Conservation (phyloP, 495 filamentous ascomycete species). For the Penicillium pulvis region DNA sequence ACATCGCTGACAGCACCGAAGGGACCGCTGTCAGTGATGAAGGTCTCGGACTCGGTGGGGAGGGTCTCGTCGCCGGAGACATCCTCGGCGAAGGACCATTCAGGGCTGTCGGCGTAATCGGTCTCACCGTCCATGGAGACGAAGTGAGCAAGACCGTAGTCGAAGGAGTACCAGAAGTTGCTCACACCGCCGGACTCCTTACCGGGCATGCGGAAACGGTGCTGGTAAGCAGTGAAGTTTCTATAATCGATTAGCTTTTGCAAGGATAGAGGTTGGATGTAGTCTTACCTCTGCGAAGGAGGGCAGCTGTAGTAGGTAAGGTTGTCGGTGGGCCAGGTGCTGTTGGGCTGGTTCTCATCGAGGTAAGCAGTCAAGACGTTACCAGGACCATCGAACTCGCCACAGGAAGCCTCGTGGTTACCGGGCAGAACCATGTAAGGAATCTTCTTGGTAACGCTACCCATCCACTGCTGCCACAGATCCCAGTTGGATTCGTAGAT, state of each 20-base stretch:
- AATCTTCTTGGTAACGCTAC: constrained; percentile 39
- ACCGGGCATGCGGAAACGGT: constrained; percentile 54
- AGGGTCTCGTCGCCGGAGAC: constrained; percentile 38
- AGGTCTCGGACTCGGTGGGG: constrained; percentile 46
- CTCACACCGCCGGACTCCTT: constrained; percentile 47
- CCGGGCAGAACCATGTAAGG: constrained; percentile 52
- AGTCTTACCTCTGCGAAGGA: constrained; percentile 47
- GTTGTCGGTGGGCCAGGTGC: constrained; percentile 25
- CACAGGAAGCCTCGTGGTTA: constrained; percentile 53
- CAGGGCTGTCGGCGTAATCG: constrained; percentile 48
- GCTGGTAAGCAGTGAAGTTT: constrained; percentile 58
- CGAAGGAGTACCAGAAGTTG: constrained; percentile 63
- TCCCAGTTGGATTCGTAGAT: constrained; percentile 54
- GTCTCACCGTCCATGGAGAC: constrained; percentile 53
- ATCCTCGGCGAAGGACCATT: constrained; percentile 45
- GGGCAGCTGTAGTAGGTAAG: constrained; percentile 58
- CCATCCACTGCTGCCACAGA: constrained; percentile 51
- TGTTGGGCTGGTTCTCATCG: constrained; percentile 36
- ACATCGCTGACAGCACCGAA: constrained; percentile 47
- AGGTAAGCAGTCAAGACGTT: constrained; percentile 52
- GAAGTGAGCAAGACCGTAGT: constrained; percentile 56
- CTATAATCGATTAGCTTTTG: constrained; percentile 10
- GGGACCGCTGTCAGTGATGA: constrained; percentile 50
- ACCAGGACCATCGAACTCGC: constrained; percentile 52
- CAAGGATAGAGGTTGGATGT: neutral